Evolutionary conservation across 1,139 yeast genomes (phyloP).

Genomic region (Magnusiomyces paraingens): DNA sequence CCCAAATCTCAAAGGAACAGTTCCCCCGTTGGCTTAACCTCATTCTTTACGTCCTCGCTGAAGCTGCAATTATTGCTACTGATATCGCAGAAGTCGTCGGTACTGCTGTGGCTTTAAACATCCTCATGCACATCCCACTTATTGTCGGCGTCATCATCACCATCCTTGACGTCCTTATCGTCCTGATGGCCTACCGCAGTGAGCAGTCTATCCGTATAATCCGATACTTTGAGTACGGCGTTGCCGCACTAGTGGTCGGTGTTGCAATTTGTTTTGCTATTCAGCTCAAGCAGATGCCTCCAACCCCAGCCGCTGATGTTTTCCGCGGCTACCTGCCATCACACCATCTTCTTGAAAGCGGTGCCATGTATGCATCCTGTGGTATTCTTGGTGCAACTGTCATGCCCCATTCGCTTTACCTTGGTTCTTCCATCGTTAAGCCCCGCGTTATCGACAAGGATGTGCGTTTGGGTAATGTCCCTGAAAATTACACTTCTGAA

Average conservation of each 20-base stretch:
- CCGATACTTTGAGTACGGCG: conserved; percentile 76
- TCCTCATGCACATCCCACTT: conserved; percentile 70
- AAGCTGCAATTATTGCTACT: conserved; percentile 84
- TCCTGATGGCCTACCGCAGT: conserved; percentile 82
- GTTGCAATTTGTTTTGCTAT: conserved; percentile 82
- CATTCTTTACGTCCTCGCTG: conserved; percentile 65
- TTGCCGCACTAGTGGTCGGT: conserved; percentile 65
- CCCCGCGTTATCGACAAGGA: conserved; percentile 83
- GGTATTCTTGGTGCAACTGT: conserved; percentile 96
- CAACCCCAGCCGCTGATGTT: conserved; percentile 50
- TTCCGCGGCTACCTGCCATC: conserved; percentile 76
- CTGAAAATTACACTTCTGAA: conserved; percentile 26
- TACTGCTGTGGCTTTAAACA: conserved; percentile 83
- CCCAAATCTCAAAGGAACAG: conserved; percentile 77
- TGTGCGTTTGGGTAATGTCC: conserved; percentile 50
- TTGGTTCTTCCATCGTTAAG: conserved; percentile 92
- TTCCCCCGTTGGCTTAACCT: conserved; percentile 58
- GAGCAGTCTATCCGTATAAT: conserved; percentile 76
- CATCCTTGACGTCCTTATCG: conserved; percentile 75
- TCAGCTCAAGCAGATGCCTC: conserved; percentile 54
- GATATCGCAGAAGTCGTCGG: conserved; percentile 94
- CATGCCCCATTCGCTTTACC: conserved; percentile 91
- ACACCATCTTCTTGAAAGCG: conserved; percentile 59
- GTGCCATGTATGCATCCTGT: conserved; percentile 78
- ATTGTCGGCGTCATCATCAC: conserved; percentile 75